Base-by-base conservation (phyloP, 2,329 filamentous ascomycete genomes). In the Rhynchosporium agropyri region DNA sequence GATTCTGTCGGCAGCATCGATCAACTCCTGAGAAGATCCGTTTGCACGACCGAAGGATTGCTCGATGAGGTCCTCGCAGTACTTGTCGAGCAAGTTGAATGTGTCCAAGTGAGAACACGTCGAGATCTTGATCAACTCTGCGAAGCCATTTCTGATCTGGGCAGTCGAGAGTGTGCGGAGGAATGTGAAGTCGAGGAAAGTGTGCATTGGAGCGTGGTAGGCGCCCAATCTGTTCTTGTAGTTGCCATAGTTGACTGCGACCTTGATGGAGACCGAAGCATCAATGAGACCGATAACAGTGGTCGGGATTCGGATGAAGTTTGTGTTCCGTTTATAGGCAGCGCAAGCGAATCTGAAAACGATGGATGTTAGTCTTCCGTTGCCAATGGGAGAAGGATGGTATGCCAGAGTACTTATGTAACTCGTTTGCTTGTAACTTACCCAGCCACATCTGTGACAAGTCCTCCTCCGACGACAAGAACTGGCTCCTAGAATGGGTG, bases 271-370 rank as follows among this genome's bases (percentile, higher is more conserved):
- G 57, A 91, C 89, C 20, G 86, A 89, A 3, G 89, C 89, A 71
- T 91, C 89, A 64, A 91, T 91, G 54, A 91, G 79, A 9, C 89
- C 88, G 71, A 91, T 90, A 66, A 91, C 85, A 0, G 89, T 91
- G 0, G 89, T 91, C 1, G 89, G 89, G 8, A 91, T 83, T 54
- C 88, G 86, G 72, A 91, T 89, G 77, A 83, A 91, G 76, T 89
- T 89, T 49, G 88, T 90, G 76, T 85, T 90, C 69, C 89, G 81
- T 65, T 88, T 84, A 76, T 91, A 91, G 7, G 86, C 81, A 31
- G 88, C 88, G 73, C 88, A 91, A 4, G 88, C 88, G 69, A 88
- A 89, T 45, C 85, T 87, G 60, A 55, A 60, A 33, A 42, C 4
- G 4, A 43, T 57, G 68, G 72, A 70, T 74, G 72, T 67, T 53